Percentiles rank a stretch among this genome's conserved stretches.
phyloP scores from a whole-genome alignment of 78 protist species.

The Dictyostelium brefeldianum region DNA sequence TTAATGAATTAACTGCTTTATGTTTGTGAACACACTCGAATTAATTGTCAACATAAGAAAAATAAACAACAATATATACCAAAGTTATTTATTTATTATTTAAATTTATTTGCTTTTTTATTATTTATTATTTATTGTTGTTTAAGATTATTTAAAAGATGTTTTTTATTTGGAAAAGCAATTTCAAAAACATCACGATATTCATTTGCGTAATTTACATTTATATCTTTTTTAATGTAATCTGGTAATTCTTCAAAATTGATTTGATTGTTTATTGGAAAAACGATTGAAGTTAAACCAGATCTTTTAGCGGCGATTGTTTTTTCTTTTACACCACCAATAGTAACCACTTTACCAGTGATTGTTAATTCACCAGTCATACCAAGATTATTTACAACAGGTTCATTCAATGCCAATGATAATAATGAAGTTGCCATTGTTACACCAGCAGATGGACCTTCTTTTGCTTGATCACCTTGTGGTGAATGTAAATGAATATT shows the following conservation, averaged over 20 bases:
- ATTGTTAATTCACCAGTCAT: conserved; percentile 96
- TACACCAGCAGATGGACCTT: conserved; percentile 97
- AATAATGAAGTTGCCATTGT: conserved; percentile 92
- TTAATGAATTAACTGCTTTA: not conserved
- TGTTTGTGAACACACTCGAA: not conserved
- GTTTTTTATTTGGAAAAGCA: conserved; percentile 65
- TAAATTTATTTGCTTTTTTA: not conserved
- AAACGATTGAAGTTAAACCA: conserved; percentile 36
- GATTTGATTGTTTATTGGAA: conserved; percentile 59
- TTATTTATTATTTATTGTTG: conserved; percentile 1
- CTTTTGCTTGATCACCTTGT: conserved; percentile 94
- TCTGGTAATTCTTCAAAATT: conserved; percentile 90
- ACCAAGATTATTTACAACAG: conserved; percentile 83
- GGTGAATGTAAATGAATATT: conserved; percentile 95
- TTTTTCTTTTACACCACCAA: conserved; percentile 98
- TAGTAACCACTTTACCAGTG: conserved; percentile 88
- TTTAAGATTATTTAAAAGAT: conserved; percentile 32
- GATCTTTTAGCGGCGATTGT: conserved; percentile 92
- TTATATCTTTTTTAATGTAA: conserved; percentile 76
- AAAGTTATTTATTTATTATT: not conserved
- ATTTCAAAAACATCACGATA: conserved; percentile 87
- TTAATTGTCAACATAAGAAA: not conserved
- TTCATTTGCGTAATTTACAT: conserved; percentile 78
- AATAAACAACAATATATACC: not conserved
- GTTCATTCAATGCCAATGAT: conserved; percentile 89